These are phyloP conservation scores for Clarireedia monteithiana DNA, from an alignment of 2,329 filamentous ascomycete genomes.

Conservation along the genomic window DNA sequence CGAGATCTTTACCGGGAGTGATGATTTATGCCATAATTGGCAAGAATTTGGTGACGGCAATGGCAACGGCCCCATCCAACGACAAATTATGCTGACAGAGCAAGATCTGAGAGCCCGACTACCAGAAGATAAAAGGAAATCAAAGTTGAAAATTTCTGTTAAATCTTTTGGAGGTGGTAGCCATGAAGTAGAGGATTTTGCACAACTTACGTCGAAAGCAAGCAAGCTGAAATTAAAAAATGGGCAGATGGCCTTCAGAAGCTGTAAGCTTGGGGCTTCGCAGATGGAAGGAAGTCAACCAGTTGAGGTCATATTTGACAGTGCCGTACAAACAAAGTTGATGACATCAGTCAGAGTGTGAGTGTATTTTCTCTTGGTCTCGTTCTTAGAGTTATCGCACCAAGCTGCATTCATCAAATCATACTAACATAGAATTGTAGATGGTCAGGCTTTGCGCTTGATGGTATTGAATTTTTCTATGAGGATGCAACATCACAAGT, in stretches of 20 bases:
- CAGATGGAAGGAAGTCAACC: constrained; percentile 62
- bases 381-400: not conserved
- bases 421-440: constrained; percentile 1
- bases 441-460: constrained; percentile 53
- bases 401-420: not conserved
- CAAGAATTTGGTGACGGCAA: constrained; percentile 67
- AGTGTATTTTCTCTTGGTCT: constrained; percentile 41
- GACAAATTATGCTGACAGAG: constrained; percentile 69
- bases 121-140: constrained; percentile 65
- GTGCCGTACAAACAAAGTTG: constrained; percentile 60
- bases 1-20: constrained; percentile 74
- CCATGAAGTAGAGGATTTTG: constrained; percentile 71
- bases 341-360: constrained; percentile 62
- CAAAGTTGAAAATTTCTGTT: constrained; percentile 61
- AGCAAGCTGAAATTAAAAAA: constrained; percentile 68
- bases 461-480: constrained; percentile 88
- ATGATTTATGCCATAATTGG: constrained; percentile 72
- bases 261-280: constrained; percentile 66
- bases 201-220: constrained; percentile 59
- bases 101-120: constrained; percentile 63
- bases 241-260: constrained; percentile 66
- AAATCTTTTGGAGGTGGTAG: constrained; percentile 70
- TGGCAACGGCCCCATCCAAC: constrained; percentile 52
- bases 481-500: constrained; percentile 79
- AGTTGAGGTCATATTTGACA: constrained; percentile 68